Evolutionary conservation across 2,329 filamentous ascomycete species (phyloP), one percentile per base, ranked within the genome.

Genomic region (Coniochaeta sp.): DNA sequence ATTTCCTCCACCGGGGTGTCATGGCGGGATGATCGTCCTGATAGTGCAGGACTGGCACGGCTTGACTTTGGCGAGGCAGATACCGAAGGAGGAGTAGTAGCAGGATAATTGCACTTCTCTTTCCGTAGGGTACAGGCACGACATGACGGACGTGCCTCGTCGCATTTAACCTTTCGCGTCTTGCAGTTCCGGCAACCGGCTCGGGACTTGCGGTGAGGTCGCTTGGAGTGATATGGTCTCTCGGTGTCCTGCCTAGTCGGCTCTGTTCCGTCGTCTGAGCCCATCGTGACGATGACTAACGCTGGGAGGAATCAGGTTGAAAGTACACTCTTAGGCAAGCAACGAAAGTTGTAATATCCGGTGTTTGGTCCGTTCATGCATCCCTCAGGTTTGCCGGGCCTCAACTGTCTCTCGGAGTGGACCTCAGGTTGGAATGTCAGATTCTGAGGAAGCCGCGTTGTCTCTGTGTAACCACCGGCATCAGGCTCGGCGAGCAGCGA

Each of bases 101-200:
- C 57, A 49, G 68, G 67, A 58, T 80, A 82, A 50, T 73, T 61
- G 60, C 78, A 82, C 2, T 65, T 62, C 51, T 73, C 72, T 51
- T 68, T 71, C 52, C 78, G 71, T 53, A 75, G 61, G 38, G 63
- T 69, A 61, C 79, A 82, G 27, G 71, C 68, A 35, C 71, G 70
- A 58, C 78, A 82, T 3, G 66, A 59, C 0, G 79, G 79, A 26
- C 68, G 71, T 5, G 58, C 67, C 59, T 82, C 77, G 54, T 78
- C 74, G 63, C 78, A 81, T 63, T 78, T 80, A 51, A 78, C 74
- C 62, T 77, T 79, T 51, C 78, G 73, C 14, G 63, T 62, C 63
- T 81, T 82, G 69, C 78, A 82, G 58, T 74, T 77, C 55, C 66
- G 67, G 58, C 78, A 82, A 6, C 77, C 78, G 2, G 69, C 66